Evolutionary conservation across 352 stramenopile genomes (phyloP).

Genomic region (Phytophthora podocarpi): DNA sequence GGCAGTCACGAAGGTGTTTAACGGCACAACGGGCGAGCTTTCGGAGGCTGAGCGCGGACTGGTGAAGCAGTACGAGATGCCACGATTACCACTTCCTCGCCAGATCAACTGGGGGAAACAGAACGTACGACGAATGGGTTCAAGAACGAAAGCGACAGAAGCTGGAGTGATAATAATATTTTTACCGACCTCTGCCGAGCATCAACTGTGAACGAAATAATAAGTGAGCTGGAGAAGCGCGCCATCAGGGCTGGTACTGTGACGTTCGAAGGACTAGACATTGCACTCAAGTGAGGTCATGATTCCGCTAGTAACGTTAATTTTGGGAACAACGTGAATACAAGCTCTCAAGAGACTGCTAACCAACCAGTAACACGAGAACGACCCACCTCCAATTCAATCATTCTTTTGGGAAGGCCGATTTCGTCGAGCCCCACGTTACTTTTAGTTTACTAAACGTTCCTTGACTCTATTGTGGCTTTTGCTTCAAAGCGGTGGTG

Average conservation of each 20-base stretch:
- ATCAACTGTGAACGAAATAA: constrained; percentile 5
- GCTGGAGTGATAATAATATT: too few species aligned
- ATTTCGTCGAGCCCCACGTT: not conserved
- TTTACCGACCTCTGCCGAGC: too few species aligned
- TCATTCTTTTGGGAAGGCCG: constrained; percentile 2
- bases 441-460: constrained; percentile 2
- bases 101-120: too few species aligned
- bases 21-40: too few species aligned
- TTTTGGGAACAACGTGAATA: not conserved
- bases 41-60: too few species aligned
- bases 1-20: too few species aligned
- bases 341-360: not conserved
- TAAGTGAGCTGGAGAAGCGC: constrained; percentile 10
- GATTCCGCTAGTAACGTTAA: not conserved
- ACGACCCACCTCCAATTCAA: too few species aligned
- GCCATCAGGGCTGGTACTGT: constrained; percentile 18
- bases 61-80: too few species aligned
- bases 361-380: not conserved
- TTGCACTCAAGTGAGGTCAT: not conserved
- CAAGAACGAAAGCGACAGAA: too few species aligned
- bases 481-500: constrained; percentile 2
- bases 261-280: constrained; percentile 11
- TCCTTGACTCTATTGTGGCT: constrained; percentile 1
- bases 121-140: too few species aligned
- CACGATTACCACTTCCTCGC: too few species aligned